Percentiles rank a stretch among this genome's conserved stretches.
Conservation (phyloP, 106 monocot genomes). For the Allium sativum region DNA sequence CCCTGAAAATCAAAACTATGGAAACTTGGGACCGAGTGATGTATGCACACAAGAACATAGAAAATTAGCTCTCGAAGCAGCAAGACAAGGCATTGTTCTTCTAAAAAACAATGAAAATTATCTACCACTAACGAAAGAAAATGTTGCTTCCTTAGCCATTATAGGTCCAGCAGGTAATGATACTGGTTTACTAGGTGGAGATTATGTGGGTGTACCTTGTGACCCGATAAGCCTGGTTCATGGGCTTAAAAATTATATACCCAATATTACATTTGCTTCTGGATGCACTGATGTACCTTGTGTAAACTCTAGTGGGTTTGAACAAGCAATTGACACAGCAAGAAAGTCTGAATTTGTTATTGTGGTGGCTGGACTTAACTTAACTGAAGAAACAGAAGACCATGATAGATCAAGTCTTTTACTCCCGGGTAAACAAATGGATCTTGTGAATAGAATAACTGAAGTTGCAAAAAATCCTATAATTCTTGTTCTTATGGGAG, state of each 20-base stretch:
- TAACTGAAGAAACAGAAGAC: slow-evolving; percentile 68
- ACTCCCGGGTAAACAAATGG: slow-evolving; percentile 74
- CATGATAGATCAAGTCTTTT: slow-evolving; percentile 65
- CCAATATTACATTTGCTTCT: slow-evolving; percentile 24
- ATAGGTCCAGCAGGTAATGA: slow-evolving; percentile 66
- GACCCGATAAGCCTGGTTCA: slow-evolving; percentile 38
- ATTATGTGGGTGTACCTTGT: slow-evolving; percentile 76
- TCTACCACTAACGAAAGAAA: slow-evolving; percentile 40
- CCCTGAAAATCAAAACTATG: slow-evolving; percentile 22
- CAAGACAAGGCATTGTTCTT: slow-evolving; percentile 62
- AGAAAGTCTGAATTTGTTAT: slow-evolving; percentile 41
- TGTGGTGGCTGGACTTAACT: slow-evolving; percentile 66
- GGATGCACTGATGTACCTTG: slow-evolving; percentile 59
- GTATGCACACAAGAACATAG: slow-evolving; percentile 57
- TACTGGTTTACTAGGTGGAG: slow-evolving; percentile 45
- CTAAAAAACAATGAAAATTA: slow-evolving; percentile 45
- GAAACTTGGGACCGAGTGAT: slow-evolving; percentile 22
- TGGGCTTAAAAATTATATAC: slow-evolving; percentile 37
- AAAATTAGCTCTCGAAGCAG: slow-evolving; percentile 50
- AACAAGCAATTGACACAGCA: slow-evolving; percentile 50
- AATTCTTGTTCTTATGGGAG: slow-evolving; percentile 66
- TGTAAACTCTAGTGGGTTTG: slow-evolving; percentile 25
- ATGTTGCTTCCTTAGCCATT: slow-evolving; percentile 44
- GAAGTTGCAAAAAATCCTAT: slow-evolving; percentile 38
- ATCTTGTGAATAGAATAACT: slow-evolving; percentile 42